Evolutionary conservation across 1,139 yeast species (phyloP).

Genomic region (Kazachstania sp.): DNA sequence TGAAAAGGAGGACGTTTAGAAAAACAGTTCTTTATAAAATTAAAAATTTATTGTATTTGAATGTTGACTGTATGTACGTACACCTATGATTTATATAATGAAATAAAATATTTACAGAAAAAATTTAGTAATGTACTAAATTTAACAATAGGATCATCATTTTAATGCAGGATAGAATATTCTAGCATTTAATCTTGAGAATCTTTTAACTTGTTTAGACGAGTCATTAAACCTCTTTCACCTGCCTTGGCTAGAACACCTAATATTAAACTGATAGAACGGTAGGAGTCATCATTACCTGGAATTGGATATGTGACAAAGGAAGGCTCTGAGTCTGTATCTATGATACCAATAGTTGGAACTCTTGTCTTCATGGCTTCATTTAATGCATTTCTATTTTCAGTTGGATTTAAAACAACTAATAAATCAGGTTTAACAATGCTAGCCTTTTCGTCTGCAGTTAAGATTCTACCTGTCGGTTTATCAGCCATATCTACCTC

Average conservation of each 20-base stretch:
- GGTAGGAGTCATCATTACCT: conserved; percentile 86
- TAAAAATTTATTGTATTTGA: not conserved
- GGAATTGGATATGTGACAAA: conserved; percentile 91
- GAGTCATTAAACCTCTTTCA: conserved; percentile 57
- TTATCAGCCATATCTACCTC: conserved; percentile 62
- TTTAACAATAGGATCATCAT: too few species aligned
- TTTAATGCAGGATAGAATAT: too few species aligned
- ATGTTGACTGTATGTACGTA: not conserved
- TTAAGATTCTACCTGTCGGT: conserved; percentile 50
- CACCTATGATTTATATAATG: not conserved
- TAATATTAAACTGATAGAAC: conserved; percentile 68
- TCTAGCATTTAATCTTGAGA: not conserved
- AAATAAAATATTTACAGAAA: too few species aligned
- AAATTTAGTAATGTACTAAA: too few species aligned
- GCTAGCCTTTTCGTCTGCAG: conserved; percentile 36
- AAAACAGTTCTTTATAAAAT: too few species aligned
- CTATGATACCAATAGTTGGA: conserved; percentile 91
- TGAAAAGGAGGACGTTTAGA: too few species aligned
- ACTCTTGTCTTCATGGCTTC: conserved; percentile 79
- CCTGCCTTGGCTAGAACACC: conserved; percentile 87
- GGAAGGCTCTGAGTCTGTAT: conserved; percentile 88
- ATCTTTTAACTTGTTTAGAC: conserved; percentile 33
- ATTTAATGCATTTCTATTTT: conserved; percentile 67
- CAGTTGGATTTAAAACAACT: conserved; percentile 80
- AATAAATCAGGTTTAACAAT: conserved; percentile 82